These are phyloP conservation scores for Corallochytrium limacisporum DNA, from an alignment of 78 protist genomes.

Conservation along the genomic window DNA sequence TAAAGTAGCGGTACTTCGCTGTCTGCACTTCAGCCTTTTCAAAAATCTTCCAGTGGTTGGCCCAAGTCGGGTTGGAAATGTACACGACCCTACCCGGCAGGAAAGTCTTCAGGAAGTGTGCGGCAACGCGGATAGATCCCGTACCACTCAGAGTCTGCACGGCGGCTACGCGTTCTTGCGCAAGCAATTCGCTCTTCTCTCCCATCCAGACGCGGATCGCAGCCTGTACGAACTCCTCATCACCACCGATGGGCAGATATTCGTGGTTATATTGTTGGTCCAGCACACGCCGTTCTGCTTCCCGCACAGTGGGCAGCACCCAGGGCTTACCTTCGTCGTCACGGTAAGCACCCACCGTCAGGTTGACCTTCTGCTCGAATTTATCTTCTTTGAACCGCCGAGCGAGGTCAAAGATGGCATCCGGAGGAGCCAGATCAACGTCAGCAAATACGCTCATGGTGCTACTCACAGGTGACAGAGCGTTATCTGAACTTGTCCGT, in stretches of 20 bases:
- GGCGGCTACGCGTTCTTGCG: conserved; percentile 34
- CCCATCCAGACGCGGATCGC: conserved; percentile 39
- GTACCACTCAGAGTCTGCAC: conserved; percentile 91
- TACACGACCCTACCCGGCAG: conserved; percentile 27
- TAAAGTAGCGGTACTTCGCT: conserved; percentile 58
- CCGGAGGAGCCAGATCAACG: conserved; percentile 12
- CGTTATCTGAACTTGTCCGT: neutral
- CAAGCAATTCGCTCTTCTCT: neutral
- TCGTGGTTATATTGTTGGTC: conserved; percentile 46
- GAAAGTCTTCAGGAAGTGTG: conserved; percentile 47
- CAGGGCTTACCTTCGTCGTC: conserved; percentile 24
- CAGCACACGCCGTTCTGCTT: conserved; percentile 6
- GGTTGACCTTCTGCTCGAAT: conserved; percentile 35
- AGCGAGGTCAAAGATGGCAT: conserved; percentile 56
- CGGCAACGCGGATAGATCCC: conserved; percentile 82
- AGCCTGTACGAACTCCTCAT: conserved; percentile 25
- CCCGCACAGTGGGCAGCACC: conserved; percentile 1
- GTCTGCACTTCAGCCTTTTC: conserved; percentile 39
- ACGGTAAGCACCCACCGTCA: conserved; percentile 76
- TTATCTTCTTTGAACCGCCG: conserved; percentile 46
- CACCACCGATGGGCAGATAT: conserved; percentile 70
- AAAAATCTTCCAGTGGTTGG: conserved; percentile 61
- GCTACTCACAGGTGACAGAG: neutral
- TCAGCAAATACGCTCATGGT: neutral
- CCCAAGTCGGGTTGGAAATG: conserved; percentile 96